A percentile compares a stretch with the other conserved stretches of the same genome.
phyloP scores from a whole-genome alignment of 1,139 yeast species.

The Spencermartinsiella ligniputridi region DNA sequence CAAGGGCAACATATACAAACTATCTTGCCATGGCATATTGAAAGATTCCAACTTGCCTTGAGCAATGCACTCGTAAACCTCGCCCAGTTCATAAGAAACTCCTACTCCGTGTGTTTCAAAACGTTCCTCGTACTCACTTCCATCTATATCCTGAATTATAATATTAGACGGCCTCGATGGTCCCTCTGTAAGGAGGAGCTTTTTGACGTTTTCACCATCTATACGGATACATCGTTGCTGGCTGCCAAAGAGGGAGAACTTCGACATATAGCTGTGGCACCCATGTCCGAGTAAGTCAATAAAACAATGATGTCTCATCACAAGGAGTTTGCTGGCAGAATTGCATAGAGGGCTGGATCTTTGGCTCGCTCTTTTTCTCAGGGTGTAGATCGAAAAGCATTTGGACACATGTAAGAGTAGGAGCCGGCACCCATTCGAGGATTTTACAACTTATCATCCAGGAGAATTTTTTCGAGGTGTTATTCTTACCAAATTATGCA shows the following conservation, averaged over 20 bases:
- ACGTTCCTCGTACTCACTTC: background rate
- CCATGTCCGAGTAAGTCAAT: slow-evolving; percentile 27
- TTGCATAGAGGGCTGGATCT: slow-evolving; percentile 18
- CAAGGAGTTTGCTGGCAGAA: slow-evolving; percentile 25
- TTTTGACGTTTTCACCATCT: slow-evolving; percentile 6
- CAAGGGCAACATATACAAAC: slow-evolving; percentile 41
- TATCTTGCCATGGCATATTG: slow-evolving; percentile 43
- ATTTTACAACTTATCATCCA: slow-evolving; percentile 24
- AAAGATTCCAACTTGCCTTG: slow-evolving; percentile 37
- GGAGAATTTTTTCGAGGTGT: slow-evolving; percentile 28
- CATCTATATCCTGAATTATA: background rate
- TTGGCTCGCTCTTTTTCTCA: slow-evolving; percentile 23
- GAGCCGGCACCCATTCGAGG: slow-evolving; percentile 58
- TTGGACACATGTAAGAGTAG: slow-evolving; percentile 43
- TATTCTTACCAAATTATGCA: slow-evolving; percentile 40
- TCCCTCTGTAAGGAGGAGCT: slow-evolving; percentile 6
- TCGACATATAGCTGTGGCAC: slow-evolving; percentile 31
- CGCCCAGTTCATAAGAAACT: slow-evolving; percentile 51
- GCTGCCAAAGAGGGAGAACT: slow-evolving; percentile 22
- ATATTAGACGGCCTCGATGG: slow-evolving; percentile 1
- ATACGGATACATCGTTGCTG: slow-evolving; percentile 2
- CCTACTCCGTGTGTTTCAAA: slow-evolving; percentile 37
- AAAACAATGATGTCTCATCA: slow-evolving; percentile 28
- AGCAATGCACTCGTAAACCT: slow-evolving; percentile 41
- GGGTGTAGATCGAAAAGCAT: slow-evolving; percentile 31